Evolutionary conservation across 805 yeast genomes (phyloP), one percentile per base, ranked within the genome.

Genomic region (Candida berthetii): DNA sequence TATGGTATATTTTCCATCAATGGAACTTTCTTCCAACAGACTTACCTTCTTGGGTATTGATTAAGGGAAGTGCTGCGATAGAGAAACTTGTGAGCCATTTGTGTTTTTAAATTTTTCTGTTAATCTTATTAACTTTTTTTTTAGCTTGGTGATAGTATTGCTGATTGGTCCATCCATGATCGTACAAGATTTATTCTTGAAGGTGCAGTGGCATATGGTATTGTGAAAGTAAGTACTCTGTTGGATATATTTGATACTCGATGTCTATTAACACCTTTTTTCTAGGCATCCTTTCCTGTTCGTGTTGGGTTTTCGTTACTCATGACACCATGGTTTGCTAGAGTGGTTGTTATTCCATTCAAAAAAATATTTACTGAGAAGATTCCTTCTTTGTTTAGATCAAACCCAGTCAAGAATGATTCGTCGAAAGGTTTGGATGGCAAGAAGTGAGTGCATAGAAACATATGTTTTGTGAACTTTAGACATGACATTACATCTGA

Each of bases 121-220:
- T 37, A 19, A 25, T 36, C 13, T 25, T 36, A 43, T 61, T 59
- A 4, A 57, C 55, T 46, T 44, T 6, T 42, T 10, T 31, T n/a
- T 16, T 31, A 48, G 52, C 34, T 49, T 20, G 60, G 60, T 48
- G 33, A 53, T 31, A 57, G 43, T 24, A 50, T 44, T 5, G 45
- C 46, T 45, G 60, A 36, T 58, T 61, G 49, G 61, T 70, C 34
- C 1, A 51, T 80, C 14, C 69, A 67, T 34, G 79, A 77, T 29
- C 77, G 79, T 47, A 67, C 82, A 37, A 65, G 67, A 38, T 55
- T 82, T 22, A 62, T 85, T 6, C 57, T 80, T 48, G 85, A 84
- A 48, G 95, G 95, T 9, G 89, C 90, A 0, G 71, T 83, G 20
- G 80, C 95, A 0, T 86, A 80, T 51, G 82, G 81, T 4, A 61